phyloP scores from a whole-genome alignment of 106 monocot species.

The Acorus calamus region DNA sequence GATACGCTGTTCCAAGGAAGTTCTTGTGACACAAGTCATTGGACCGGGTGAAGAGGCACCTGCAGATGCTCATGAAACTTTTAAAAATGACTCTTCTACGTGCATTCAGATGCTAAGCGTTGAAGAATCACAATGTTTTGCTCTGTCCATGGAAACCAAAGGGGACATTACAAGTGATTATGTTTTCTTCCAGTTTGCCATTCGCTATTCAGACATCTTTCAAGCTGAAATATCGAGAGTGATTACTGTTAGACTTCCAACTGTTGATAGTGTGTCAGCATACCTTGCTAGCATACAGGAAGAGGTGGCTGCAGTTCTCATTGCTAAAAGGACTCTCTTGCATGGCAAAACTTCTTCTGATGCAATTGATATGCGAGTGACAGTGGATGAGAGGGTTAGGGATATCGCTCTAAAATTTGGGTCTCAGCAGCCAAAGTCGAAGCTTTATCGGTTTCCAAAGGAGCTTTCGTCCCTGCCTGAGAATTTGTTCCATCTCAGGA shows the following conservation, averaged over 20 bases:
- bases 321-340: slow-evolving; percentile 77
- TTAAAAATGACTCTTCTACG: slow-evolving; percentile 82
- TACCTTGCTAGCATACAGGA: slow-evolving; percentile 77
- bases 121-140: slow-evolving; percentile 90
- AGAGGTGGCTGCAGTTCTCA: slow-evolving; percentile 73
- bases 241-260: slow-evolving; percentile 81
- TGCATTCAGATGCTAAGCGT: slow-evolving; percentile 89
- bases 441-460: slow-evolving; percentile 66
- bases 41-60: slow-evolving; percentile 91
- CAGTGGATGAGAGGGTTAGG: slow-evolving; percentile 85
- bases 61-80: slow-evolving; percentile 73
- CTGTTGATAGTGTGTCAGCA: slow-evolving; percentile 64
- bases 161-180: slow-evolving; percentile 59
- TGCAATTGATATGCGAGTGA: slow-evolving; percentile 61
- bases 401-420: slow-evolving; percentile 90
- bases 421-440: slow-evolving; percentile 59
- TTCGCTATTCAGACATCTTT: slow-evolving; percentile 70
- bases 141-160: slow-evolving; percentile 79
- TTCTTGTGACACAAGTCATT: slow-evolving; percentile 93
- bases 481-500: slow-evolving; percentile 82
- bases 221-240: slow-evolving; percentile 82
- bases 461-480: slow-evolving; percentile 73
- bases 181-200: slow-evolving; percentile 88
- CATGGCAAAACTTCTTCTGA: slow-evolving; percentile 48
- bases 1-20: slow-evolving; percentile 88